Conservation (phyloP, 2,329 filamentous ascomycete species). For the Scytalidium sp. region DNA sequence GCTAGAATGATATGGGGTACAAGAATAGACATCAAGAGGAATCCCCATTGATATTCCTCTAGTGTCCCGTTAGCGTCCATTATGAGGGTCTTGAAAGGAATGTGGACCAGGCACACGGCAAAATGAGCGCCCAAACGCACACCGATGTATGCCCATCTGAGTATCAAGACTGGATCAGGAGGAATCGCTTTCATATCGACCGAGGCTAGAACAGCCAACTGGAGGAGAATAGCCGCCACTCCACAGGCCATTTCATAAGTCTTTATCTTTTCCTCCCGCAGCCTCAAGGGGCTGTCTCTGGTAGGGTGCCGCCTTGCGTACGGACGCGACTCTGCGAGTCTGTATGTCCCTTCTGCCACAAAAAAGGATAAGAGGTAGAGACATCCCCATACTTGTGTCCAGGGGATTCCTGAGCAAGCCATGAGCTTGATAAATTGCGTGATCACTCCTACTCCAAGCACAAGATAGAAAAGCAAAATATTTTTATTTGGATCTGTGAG, state of each 20-base stretch:
- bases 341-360: not conserved
- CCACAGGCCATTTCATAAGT: not conserved
- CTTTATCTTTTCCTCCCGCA: not conserved
- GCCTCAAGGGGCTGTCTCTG: not conserved
- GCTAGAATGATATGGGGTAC: not conserved
- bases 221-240: not conserved
- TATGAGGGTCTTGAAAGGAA: not conserved
- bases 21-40: not conserved
- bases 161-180: not conserved
- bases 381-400: not conserved
- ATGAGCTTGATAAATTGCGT: not conserved
- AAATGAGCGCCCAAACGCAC: not conserved
- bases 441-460: not conserved
- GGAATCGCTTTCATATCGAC: not conserved
- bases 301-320: not conserved
- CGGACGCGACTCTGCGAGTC: not conserved
- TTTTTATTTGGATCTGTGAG: not conserved
- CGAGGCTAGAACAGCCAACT: not conserved
- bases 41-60: not conserved
- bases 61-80: not conserved
- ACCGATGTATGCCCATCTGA: not conserved
- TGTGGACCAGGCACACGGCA: not conserved
- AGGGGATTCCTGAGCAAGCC: not conserved
- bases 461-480: not conserved
- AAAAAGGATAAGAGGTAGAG: not conserved